Conservation (phyloP, 2,329 filamentous ascomycete genomes). For the Fusarium subtropicale region DNA sequence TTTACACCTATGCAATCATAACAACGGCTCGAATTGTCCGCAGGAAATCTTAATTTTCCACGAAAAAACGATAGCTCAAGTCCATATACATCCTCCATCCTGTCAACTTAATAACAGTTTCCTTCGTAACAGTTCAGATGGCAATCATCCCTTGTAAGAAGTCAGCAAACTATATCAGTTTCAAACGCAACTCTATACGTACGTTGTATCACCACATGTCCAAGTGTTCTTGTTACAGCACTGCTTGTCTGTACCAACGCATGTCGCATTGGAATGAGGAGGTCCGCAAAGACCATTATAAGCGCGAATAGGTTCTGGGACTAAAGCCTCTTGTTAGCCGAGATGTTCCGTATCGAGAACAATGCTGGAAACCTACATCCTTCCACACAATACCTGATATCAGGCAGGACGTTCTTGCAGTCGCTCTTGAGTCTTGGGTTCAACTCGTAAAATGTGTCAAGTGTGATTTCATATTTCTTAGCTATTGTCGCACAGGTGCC, state of each 20-base stretch:
- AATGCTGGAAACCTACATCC: not conserved
- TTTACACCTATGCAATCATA: too few relatives aligned
- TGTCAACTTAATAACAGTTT: not conserved
- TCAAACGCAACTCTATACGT: not conserved
- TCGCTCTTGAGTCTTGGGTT: not conserved
- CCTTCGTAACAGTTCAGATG: not conserved
- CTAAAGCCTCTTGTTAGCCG: not conserved
- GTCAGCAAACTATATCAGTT: not conserved
- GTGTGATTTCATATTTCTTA: not conserved
- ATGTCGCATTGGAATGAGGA: not conserved
- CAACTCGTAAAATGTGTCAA: not conserved
- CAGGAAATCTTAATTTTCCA: not conserved
- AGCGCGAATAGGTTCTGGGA: not conserved
- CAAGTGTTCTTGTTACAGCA: not conserved
- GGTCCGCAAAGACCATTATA: not conserved
- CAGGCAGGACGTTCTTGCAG: not conserved
- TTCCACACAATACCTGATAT: not conserved
- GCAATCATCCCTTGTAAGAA: not conserved
- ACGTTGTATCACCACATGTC: not conserved
- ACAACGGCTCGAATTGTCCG: too few relatives aligned
- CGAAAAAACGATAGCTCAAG: not conserved
- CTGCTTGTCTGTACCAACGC: not conserved
- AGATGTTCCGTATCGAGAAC: not conserved
- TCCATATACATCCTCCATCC: accelerated
- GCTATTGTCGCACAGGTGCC: not conserved